phyloP scores from a whole-genome alignment of 371 early-diverging fungal species.

The Blakeslea trispora region DNA sequence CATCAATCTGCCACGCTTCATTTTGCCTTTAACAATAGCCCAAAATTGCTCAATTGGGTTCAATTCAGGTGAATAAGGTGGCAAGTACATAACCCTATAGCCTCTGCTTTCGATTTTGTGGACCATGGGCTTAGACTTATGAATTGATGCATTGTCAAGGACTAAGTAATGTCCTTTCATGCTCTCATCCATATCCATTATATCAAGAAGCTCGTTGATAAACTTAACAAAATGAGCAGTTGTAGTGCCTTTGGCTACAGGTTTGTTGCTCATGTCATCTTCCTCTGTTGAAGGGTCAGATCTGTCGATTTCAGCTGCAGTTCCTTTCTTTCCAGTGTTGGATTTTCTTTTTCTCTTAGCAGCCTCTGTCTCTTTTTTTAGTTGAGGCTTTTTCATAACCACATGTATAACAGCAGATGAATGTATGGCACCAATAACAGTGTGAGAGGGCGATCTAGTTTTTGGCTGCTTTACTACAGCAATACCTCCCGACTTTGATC shows the following conservation, averaged over 20 bases:
- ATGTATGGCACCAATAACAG: slow-evolving; percentile 18
- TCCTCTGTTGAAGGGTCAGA: slow-evolving; percentile 8
- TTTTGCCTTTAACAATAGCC: slow-evolving; percentile 8
- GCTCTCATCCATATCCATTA: slow-evolving; percentile 12
- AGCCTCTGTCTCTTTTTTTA: slow-evolving; percentile 9
- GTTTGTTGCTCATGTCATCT: slow-evolving; percentile 14
- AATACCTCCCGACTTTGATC: slow-evolving; percentile 4
- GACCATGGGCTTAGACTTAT: slow-evolving; percentile 10
- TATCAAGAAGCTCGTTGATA: slow-evolving; percentile 17
- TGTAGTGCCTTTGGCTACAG: slow-evolving; percentile 14
- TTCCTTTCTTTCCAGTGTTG: slow-evolving; percentile 10
- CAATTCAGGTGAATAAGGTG: slow-evolving; percentile 2
- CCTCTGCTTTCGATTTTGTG: slow-evolving; percentile 9
- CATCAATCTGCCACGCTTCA: slow-evolving; percentile 7
- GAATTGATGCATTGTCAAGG: slow-evolving; percentile 14
- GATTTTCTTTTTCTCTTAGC: slow-evolving; percentile 13
- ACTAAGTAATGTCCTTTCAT: slow-evolving; percentile 13
- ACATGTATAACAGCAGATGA: slow-evolving; percentile 14
- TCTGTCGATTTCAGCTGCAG: too few species aligned
- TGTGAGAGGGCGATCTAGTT: slow-evolving; percentile 10
- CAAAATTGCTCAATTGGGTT: slow-evolving; percentile 10
- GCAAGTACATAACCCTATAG: slow-evolving; percentile 13
- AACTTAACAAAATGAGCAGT: slow-evolving; percentile 19
- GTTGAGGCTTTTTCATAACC: slow-evolving; percentile 18
- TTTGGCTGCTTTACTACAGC: slow-evolving; percentile 5